Conservation (phyloP, 352 stramenopile genomes). For the Pythium aristosporum region DNA sequence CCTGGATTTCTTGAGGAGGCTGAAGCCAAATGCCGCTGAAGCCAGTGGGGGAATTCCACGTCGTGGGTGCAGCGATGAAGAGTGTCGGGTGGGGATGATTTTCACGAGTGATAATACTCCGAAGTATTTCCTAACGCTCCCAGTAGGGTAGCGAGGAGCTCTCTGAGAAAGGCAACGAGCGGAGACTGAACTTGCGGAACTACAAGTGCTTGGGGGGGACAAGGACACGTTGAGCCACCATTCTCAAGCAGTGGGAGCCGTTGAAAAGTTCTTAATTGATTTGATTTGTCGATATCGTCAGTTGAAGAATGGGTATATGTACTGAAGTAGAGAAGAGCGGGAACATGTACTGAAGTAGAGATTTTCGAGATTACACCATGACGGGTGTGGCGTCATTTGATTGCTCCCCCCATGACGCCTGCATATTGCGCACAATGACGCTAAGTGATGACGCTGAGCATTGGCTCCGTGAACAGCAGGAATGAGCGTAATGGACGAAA, state of each 20-base stretch:
- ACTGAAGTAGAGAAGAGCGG: constrained; percentile 1
- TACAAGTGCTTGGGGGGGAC: not conserved
- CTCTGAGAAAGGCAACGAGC: too few species aligned
- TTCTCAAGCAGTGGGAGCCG: not conserved
- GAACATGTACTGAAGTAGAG: constrained; percentile 3
- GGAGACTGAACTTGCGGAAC: too few species aligned
- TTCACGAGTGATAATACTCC: not conserved
- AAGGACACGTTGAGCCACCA: constrained; percentile 3
- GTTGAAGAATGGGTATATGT: not conserved
- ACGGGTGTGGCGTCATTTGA: constrained; percentile 7
- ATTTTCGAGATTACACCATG: not conserved
- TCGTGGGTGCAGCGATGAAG: not conserved
- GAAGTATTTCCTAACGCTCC: too few species aligned
- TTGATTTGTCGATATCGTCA: not conserved
- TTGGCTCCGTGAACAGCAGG: too few species aligned
- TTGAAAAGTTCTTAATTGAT: not conserved
- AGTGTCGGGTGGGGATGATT: not conserved
- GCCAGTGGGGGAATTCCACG: not conserved
- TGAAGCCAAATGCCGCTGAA: not conserved
- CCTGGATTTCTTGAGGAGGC: not conserved
- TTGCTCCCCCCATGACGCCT: constrained; percentile 2
- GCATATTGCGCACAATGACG: not conserved
- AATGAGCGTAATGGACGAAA: too few species aligned
- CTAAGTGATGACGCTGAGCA: not conserved
- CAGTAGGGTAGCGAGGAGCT: too few species aligned